Conservation (phyloP, 2,329 filamentous ascomycete species). For the Ophiostoma sp. region DNA sequence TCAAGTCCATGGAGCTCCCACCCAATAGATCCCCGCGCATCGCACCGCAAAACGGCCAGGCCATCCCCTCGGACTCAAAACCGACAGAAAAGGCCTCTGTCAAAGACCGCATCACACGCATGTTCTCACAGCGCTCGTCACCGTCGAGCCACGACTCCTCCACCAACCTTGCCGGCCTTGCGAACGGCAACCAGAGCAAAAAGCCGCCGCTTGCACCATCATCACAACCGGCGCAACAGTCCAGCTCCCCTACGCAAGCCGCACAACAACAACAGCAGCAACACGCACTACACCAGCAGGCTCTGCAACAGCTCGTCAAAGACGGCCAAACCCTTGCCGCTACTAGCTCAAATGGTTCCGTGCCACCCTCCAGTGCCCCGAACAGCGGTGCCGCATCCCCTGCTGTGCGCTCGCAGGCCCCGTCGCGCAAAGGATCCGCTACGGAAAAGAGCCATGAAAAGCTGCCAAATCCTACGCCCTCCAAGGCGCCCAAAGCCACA, state of each 20-base stretch:
- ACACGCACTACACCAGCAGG: constrained; percentile 12
- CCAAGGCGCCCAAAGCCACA: constrained; percentile 36
- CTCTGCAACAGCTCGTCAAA: constrained; percentile 26
- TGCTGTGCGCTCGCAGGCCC: constrained; percentile 37
- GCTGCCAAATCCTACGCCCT: constrained; percentile 30
- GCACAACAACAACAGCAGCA: constrained; percentile 13
- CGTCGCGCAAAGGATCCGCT: constrained; percentile 41
- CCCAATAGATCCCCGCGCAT: constrained; percentile 39
- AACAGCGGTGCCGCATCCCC: constrained; percentile 31
- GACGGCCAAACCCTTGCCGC: constrained; percentile 29
- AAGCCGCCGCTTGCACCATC: constrained; percentile 5
- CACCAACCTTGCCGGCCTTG: constrained; percentile 23
- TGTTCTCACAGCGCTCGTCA: constrained; percentile 48
- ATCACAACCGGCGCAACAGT: constrained; percentile 13
- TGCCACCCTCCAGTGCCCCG: constrained; percentile 27
- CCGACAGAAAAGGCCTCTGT: constrained; percentile 54
- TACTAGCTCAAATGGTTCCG: constrained; percentile 28
- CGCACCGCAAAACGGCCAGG: constrained; percentile 37
- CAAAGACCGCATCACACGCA: constrained; percentile 59
- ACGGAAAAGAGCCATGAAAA: constrained; percentile 37
- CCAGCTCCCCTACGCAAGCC: constrained; percentile 8
- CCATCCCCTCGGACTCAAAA: constrained; percentile 30
- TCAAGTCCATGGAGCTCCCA: constrained; percentile 42
- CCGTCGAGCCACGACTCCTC: constrained; percentile 28
- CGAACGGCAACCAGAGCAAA: constrained; percentile 27